Percentiles rank a stretch among this genome's conserved stretches.
These are phyloP conservation scores for Vaccinium darrowii DNA, from an alignment of 148 eudicot genomes.

Conservation along the genomic window DNA sequence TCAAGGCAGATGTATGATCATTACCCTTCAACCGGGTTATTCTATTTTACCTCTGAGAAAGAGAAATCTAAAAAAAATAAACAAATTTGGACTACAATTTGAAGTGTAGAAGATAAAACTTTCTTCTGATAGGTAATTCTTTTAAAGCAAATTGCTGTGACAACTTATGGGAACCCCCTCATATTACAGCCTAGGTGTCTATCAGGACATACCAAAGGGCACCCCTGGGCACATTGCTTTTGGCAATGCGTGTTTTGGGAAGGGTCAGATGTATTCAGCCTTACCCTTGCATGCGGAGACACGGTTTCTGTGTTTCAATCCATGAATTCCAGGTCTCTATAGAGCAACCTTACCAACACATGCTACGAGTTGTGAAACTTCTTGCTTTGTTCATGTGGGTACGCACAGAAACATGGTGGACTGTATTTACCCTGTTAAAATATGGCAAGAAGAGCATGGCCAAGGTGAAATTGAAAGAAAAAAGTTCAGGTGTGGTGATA, in stretches of 20 bases:
- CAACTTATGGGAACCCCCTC: not conserved
- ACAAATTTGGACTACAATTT: not conserved
- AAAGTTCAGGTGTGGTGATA: not conserved
- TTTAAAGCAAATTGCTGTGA: not conserved
- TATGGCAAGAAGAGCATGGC: not conserved
- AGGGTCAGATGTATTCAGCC: not conserved
- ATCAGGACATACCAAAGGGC: not conserved
- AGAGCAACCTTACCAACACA: not conserved
- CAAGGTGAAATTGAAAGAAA: not conserved
- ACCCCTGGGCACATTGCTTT: not conserved
- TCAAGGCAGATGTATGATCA: too few species aligned
- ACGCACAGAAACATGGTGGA: not conserved
- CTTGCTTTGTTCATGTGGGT: not conserved
- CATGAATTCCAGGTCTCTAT: not conserved
- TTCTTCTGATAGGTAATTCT: not conserved
- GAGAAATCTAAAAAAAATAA: too few species aligned
- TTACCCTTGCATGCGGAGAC: not conserved
- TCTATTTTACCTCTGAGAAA: too few species aligned
- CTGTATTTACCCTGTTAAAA: not conserved
- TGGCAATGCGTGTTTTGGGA: not conserved
- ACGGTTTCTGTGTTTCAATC: not conserved
- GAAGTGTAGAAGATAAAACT: not conserved
- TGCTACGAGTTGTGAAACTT: not conserved
- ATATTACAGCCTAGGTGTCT: not conserved
- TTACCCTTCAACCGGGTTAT: too few species aligned